Base-by-base conservation (phyloP, 495 filamentous ascomycete species). In the Talaromyces borbonicus region DNA sequence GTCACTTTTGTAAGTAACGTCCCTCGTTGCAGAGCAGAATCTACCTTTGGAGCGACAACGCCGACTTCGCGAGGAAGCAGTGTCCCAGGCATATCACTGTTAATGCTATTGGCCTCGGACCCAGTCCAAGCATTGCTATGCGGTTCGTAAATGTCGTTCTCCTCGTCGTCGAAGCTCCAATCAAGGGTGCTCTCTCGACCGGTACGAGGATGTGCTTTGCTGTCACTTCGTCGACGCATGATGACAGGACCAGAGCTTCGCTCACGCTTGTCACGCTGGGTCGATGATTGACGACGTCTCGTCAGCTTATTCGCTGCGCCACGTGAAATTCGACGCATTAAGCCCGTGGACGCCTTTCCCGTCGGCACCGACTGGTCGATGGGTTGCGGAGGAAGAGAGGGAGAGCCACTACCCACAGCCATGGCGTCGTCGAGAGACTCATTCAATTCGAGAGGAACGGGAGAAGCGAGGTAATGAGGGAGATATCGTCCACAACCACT, bases 201-300 rank as follows among this genome's bases (percentile, higher is more conserved):
- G 52, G 65, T 56, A 56, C 82, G 78, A 5, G 65, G 71, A 5
- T 77, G 77, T 43, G 77, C 82, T 56, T 83, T 90, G 65, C 86
- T 92, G 58, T 93, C 88, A 56, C 89, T 93, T 44, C 90, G 78
- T 45, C 86, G 75, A 43, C 92, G 80, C 63, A 92, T 78, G 24
- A 94, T 81, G 20, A 90, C 82, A 2, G 92, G 92, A 0, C 92
- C 92, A 19, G 83, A 82, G 59, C 89, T 95, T 25, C 81, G 81
- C 55, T 95, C 88, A 20, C 87, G 79, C 56, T 78, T 85, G 46
- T 80, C 80, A 16, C 80, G 72, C 29, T 84, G 72, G 5, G 80
- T 80, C 0, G 83, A 83, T 5, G 88, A 92, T 43, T 78, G 74
- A 40, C 84, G 78, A 43, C 89, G 76, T 32, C 77, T 61, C 4